phyloP scores from a whole-genome alignment of 768 basidiomycete genomes.

The Leccinellum luteum region DNA sequence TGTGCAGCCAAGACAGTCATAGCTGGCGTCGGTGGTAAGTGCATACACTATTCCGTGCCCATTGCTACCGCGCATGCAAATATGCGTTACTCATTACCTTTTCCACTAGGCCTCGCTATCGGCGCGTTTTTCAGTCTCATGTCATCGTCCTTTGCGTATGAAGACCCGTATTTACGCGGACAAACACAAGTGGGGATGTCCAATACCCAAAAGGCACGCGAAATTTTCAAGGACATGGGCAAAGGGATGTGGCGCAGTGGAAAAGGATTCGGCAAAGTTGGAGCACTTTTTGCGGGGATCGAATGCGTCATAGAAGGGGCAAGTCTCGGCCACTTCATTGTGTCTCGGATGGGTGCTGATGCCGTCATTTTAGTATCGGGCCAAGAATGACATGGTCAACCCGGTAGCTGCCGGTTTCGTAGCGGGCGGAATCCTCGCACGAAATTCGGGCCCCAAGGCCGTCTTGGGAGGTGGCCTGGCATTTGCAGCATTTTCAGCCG shows the following conservation, averaged over 20 bases:
- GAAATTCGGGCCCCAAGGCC: slow-evolving; percentile 84
- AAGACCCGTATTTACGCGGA: slow-evolving; percentile 81
- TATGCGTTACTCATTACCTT: slow-evolving; percentile 1
- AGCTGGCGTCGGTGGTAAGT: slow-evolving; percentile 80
- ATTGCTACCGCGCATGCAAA: background rate
- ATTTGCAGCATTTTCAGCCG: slow-evolving; percentile 92
- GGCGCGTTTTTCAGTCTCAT: slow-evolving; percentile 97
- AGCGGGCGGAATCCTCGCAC: slow-evolving; percentile 87
- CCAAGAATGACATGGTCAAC: slow-evolving; percentile 93
- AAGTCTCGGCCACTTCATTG: slow-evolving; percentile 34
- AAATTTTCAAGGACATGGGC: slow-evolving; percentile 93
- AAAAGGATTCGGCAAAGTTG: slow-evolving; percentile 92
- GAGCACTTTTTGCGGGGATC: slow-evolving; percentile 89
- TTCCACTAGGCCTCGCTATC: slow-evolving; percentile 71
- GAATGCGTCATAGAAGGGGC: slow-evolving; percentile 96
- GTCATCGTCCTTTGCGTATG: slow-evolving; percentile 93
- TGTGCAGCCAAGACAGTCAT: slow-evolving; percentile 81
- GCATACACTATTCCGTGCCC: background rate
- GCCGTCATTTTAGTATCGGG: slow-evolving; percentile 69
- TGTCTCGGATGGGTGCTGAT: background rate
- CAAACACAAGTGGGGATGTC: slow-evolving; percentile 54
- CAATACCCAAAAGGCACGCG: slow-evolving; percentile 74
- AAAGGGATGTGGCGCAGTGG: slow-evolving; percentile 87
- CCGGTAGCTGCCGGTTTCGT: slow-evolving; percentile 85
- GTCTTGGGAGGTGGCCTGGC: slow-evolving; percentile 83